A percentile compares a stretch with the other conserved stretches of the same genome.
Conservation (phyloP, 495 filamentous ascomycete species). For the Sporormia fimetaria region DNA sequence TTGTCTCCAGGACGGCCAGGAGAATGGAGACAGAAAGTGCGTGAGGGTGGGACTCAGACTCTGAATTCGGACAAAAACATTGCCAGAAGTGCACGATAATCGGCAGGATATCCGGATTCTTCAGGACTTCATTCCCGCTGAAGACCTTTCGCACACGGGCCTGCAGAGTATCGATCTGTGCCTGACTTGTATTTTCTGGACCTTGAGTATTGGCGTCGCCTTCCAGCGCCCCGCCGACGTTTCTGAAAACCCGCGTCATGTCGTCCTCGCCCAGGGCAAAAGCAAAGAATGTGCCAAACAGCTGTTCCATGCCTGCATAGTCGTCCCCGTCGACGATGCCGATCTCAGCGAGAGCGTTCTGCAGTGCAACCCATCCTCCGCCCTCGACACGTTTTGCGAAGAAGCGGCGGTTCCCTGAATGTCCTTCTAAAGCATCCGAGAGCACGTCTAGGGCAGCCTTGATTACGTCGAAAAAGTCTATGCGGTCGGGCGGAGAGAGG, state of each 20-base stretch:
- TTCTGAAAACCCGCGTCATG: conserved; percentile 25
- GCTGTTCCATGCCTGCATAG: conserved; percentile 52
- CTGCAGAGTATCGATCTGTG: conserved; percentile 15
- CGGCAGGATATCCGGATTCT: conserved; percentile 54
- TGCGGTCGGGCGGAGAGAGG: conserved; percentile 47
- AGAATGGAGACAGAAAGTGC: conserved; percentile 50
- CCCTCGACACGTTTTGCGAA: conserved; percentile 61
- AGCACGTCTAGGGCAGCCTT: conserved; percentile 60
- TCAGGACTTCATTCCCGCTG: conserved; percentile 43
- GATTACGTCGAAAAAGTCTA: conserved; percentile 54
- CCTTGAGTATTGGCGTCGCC: too few species aligned
- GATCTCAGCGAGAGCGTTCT: conserved; percentile 53
- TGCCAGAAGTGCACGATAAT: conserved; percentile 56
- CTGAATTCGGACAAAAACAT: conserved; percentile 38
- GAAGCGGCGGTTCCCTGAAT: conserved; percentile 78
- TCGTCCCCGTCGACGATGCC: conserved; percentile 48
- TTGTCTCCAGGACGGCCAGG: conserved; percentile 42
- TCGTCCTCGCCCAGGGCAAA: conserved; percentile 64
- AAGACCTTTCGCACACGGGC: conserved; percentile 34
- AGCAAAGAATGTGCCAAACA: conserved; percentile 76
- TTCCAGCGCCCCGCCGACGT: conserved; percentile 15
- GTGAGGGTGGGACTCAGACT: conserved; percentile 27
- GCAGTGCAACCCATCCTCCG: conserved; percentile 68
- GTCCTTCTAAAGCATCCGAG: conserved; percentile 62
- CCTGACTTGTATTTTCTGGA: too few species aligned